Percentiles rank a stretch among this genome's conserved stretches.
These are phyloP conservation scores for Colletotrichum limetticola DNA, from an alignment of 2,329 filamentous ascomycete species.

Conservation along the genomic window DNA sequence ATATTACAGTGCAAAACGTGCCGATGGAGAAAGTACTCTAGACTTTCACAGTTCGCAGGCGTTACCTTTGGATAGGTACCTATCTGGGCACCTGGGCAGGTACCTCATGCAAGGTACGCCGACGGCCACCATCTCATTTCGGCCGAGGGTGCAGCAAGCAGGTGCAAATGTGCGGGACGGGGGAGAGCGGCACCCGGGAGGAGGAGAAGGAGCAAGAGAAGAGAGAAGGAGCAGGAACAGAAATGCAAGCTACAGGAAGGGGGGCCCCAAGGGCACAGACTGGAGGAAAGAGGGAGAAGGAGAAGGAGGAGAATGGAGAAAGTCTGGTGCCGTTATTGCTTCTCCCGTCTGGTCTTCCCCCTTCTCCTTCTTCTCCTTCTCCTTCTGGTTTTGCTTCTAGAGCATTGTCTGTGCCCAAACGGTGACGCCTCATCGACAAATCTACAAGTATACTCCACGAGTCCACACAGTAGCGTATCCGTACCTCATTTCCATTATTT, in stretches of 20 bases:
- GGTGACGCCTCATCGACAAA: background rate
- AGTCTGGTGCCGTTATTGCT: background rate
- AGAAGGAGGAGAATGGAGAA: background rate
- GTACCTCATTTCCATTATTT: background rate
- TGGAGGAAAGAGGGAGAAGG: background rate
- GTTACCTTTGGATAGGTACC: background rate
- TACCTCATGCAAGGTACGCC: constrained; percentile 14
- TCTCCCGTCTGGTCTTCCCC: background rate
- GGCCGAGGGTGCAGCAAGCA: background rate
- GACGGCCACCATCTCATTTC: background rate
- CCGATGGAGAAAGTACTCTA: background rate
- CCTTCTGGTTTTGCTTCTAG: background rate
- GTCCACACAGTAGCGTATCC: background rate
- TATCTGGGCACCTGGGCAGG: background rate
- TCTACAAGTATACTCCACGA: background rate
- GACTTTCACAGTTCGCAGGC: background rate
- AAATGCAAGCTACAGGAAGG: too few relatives aligned
- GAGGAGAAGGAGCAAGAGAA: background rate
- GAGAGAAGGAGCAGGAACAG: background rate
- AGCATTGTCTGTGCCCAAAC: background rate
- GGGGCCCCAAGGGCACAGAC: background rate
- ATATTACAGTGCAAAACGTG: background rate
- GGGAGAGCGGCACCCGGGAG: background rate
- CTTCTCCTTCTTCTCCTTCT: background rate
- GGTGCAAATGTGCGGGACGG: background rate